phyloP scores from a whole-genome alignment of 202 grass and related monocot species.

The Sporobolus alterniflorus region DNA sequence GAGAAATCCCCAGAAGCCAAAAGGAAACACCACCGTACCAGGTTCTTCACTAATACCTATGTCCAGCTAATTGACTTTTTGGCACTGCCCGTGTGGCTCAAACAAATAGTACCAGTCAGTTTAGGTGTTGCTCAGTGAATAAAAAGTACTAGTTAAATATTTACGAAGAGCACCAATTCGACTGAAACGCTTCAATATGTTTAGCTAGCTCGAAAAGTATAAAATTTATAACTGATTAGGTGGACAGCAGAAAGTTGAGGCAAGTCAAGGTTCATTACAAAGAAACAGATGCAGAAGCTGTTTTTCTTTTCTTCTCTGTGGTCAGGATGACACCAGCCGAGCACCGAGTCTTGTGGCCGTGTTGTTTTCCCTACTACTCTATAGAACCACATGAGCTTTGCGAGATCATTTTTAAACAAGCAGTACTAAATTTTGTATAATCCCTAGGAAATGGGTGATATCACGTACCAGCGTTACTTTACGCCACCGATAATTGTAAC shows the following conservation, averaged over 20 bases:
- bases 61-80: neutral
- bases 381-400: neutral
- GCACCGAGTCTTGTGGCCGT: neutral
- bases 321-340: slow-evolving; percentile 14
- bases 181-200: neutral
- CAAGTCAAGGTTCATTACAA: neutral
- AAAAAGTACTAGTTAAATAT: neutral
- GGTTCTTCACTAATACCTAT: slow-evolving; percentile 29
- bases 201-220: neutral
- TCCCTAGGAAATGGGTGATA: neutral
- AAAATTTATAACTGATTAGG: neutral
- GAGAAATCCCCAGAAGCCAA: slow-evolving; percentile 30
- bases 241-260: slow-evolving; percentile 7
- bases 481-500: neutral
- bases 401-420: neutral
- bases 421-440: neutral
- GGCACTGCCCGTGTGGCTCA: neutral
- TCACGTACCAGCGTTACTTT: neutral
- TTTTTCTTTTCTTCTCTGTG: slow-evolving; percentile 26
- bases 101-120: neutral
- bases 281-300: neutral
- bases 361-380: neutral
- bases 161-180: slow-evolving; percentile 1
- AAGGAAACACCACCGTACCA: slow-evolving; percentile 3
- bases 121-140: neutral